Evolutionary conservation across 2,329 filamentous ascomycete species (phyloP).

Genomic region (Cucurbitaria berberidis): DNA sequence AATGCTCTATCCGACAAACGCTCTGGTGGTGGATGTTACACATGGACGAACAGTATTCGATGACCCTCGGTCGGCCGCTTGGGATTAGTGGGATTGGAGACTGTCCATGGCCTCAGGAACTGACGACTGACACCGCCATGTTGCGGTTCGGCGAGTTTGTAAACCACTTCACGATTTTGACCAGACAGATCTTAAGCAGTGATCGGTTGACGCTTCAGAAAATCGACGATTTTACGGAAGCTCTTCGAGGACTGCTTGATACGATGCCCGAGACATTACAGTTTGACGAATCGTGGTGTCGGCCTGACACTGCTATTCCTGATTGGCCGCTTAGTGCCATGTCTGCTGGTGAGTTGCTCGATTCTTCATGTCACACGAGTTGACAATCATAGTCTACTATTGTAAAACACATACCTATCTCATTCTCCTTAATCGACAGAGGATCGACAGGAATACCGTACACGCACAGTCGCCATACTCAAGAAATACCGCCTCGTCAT

Average conservation of each 20-base stretch:
- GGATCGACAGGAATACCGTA: slow-evolving; percentile 30
- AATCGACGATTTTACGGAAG: slow-evolving; percentile 57
- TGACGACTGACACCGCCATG: slow-evolving; percentile 53
- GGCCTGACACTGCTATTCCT: slow-evolving; percentile 47
- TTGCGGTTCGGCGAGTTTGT: slow-evolving; percentile 55
- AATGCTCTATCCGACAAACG: slow-evolving; percentile 52
- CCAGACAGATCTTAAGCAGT: slow-evolving; percentile 55
- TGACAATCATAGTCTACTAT: slow-evolving; percentile 48
- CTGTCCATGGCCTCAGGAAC: slow-evolving; percentile 54
- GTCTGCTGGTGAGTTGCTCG: slow-evolving; percentile 50
- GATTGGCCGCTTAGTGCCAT: slow-evolving; percentile 57
- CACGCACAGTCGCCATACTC: background rate
- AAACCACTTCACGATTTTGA: slow-evolving; percentile 56
- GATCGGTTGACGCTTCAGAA: slow-evolving; percentile 51
- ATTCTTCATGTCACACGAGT: background rate
- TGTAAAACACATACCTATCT: slow-evolving; percentile 58
- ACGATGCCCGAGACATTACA: slow-evolving; percentile 56
- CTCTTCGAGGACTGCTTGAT: slow-evolving; percentile 51
- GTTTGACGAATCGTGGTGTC: slow-evolving; percentile 55
- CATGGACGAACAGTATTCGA: slow-evolving; percentile 59
- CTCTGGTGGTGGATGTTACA: slow-evolving; percentile 62
- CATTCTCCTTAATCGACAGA: slow-evolving; percentile 57
- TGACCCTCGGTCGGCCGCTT: slow-evolving; percentile 56
- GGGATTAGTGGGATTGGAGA: slow-evolving; percentile 59
- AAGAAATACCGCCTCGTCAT: slow-evolving; percentile 9